Percentiles rank a stretch among this genome's conserved stretches.
phyloP scores from a whole-genome alignment of 176 grass and related monocot genomes.

The Calamus simplicifolius region DNA sequence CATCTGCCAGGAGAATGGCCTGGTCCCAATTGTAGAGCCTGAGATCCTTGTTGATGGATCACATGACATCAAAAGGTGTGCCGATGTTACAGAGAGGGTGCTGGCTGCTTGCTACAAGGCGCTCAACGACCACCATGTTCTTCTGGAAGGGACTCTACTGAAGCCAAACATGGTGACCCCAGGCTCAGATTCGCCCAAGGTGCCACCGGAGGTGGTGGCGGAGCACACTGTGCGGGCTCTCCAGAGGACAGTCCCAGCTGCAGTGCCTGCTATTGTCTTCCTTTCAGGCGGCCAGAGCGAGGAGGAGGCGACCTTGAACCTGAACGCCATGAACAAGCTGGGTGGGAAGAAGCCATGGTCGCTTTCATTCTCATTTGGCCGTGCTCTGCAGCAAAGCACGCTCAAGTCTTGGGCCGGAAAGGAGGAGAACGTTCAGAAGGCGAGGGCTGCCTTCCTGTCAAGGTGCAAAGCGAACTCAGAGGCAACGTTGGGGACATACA shows the following conservation, averaged over 20 bases:
- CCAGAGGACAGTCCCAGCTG: conserved; percentile 1
- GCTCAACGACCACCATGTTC: conserved; percentile 5
- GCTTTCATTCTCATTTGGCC: background rate
- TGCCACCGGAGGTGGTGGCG: conserved; percentile 1
- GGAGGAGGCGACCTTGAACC: conserved; percentile 6
- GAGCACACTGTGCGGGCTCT: conserved; percentile 1
- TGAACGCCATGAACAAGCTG: conserved; percentile 14
- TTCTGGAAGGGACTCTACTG: background rate
- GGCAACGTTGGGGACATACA: background rate
- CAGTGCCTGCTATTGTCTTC: conserved; percentile 3
- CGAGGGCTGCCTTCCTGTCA: conserved; percentile 1
- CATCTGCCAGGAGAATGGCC: conserved; percentile 10
- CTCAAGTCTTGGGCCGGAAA: conserved; percentile 2
- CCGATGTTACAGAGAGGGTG: conserved; percentile 4
- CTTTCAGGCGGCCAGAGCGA: conserved; percentile 4
- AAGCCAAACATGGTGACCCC: conserved; percentile 10
- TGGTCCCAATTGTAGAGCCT: conserved; percentile 3
- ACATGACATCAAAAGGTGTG: background rate
- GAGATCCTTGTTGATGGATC: conserved; percentile 7
- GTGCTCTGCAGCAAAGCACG: conserved; percentile 7
- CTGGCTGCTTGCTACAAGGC: conserved; percentile 7
- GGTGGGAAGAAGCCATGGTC: conserved; percentile 6
- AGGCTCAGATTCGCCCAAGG: conserved; percentile 1
- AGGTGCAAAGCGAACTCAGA: conserved; percentile 14
- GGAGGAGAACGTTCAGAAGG: conserved; percentile 3